Conservation (phyloP, 352 stramenopile species). For the Pythium volutum region DNA sequence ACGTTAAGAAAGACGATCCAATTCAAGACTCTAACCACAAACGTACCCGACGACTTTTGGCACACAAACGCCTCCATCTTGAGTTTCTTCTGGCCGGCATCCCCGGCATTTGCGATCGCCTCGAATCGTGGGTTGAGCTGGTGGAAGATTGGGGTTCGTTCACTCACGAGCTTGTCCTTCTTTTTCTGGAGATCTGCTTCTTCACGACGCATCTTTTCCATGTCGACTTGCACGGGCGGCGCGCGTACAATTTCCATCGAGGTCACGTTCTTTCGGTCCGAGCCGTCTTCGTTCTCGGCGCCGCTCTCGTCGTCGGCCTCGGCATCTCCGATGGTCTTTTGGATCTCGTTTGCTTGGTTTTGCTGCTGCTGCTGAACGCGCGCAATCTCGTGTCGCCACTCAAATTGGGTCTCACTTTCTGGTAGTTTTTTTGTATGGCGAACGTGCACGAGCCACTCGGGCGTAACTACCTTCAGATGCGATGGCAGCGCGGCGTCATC, state of each 20-base stretch:
- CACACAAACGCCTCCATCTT: constrained; percentile 63
- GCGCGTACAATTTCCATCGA: constrained; percentile 42
- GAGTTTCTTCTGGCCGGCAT: constrained; percentile 32
- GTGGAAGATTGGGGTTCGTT: constrained; percentile 66
- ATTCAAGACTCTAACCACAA: neutral
- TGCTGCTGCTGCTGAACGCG: constrained; percentile 1
- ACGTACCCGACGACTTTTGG: constrained; percentile 67
- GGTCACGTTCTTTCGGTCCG: constrained; percentile 34
- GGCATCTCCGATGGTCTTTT: neutral
- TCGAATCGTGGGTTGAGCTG: constrained; percentile 69
- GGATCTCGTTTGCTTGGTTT: constrained; percentile 21
- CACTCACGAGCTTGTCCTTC: constrained; percentile 53
- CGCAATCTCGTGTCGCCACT: constrained; percentile 36
- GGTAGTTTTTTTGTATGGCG: constrained; percentile 42
- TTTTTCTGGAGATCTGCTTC: constrained; percentile 44
- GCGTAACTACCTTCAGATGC: constrained; percentile 41
- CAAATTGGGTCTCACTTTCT: constrained; percentile 21
- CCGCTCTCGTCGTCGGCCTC: constrained; percentile 20
- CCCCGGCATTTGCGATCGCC: constrained; percentile 33
- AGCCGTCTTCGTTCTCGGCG: constrained; percentile 51
- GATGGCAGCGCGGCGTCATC: constrained; percentile 36
- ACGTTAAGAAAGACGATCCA: neutral
- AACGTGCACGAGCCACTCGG: constrained; percentile 65
- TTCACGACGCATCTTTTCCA: constrained; percentile 34
- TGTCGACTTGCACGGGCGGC: constrained; percentile 33